These are phyloP conservation scores for Saturnispora mendoncae DNA, from an alignment of 805 yeast genomes.

Conservation along the genomic window DNA sequence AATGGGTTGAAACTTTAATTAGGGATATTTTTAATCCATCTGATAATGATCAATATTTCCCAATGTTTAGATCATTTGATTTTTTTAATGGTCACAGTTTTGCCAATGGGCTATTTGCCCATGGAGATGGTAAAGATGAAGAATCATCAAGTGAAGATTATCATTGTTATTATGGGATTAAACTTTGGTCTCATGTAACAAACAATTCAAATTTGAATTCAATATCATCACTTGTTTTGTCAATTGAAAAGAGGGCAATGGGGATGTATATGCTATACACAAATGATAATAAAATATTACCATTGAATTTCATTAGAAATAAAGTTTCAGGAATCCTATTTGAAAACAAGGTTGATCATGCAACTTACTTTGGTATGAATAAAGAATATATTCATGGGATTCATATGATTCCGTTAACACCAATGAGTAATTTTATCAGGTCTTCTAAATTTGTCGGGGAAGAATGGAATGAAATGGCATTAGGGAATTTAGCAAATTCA, in stretches of 20 bases:
- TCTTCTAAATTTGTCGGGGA: constrained; percentile 39
- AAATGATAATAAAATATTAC: constrained; percentile 42
- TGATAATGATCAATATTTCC: constrained; percentile 44
- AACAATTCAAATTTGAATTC: constrained; percentile 45
- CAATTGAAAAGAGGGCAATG: constrained; percentile 46
- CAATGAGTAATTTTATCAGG: constrained; percentile 50
- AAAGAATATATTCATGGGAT: constrained; percentile 66
- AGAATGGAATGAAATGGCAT: constrained; percentile 32
- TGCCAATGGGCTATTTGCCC: constrained; percentile 59
- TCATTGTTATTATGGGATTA: constrained; percentile 59
- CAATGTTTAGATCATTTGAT: constrained; percentile 57
- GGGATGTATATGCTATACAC: constrained; percentile 44
- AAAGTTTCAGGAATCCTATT: constrained; percentile 61
- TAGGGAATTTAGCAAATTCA: constrained; percentile 29
- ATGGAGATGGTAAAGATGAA: constrained; percentile 63
- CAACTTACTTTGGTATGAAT: constrained; percentile 59
- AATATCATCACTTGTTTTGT: constrained; percentile 51
- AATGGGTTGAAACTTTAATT: constrained; percentile 52
- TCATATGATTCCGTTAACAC: constrained; percentile 68
- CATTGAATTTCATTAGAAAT: constrained; percentile 42
- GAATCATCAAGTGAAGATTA: constrained; percentile 67
- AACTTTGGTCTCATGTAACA: constrained; percentile 55
- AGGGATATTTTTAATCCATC: constrained; percentile 65
- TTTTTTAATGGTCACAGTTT: constrained; percentile 70
- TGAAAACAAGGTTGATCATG: constrained; percentile 65